Base-by-base conservation (phyloP, 805 yeast genomes). In the Candida berthetii region DNA sequence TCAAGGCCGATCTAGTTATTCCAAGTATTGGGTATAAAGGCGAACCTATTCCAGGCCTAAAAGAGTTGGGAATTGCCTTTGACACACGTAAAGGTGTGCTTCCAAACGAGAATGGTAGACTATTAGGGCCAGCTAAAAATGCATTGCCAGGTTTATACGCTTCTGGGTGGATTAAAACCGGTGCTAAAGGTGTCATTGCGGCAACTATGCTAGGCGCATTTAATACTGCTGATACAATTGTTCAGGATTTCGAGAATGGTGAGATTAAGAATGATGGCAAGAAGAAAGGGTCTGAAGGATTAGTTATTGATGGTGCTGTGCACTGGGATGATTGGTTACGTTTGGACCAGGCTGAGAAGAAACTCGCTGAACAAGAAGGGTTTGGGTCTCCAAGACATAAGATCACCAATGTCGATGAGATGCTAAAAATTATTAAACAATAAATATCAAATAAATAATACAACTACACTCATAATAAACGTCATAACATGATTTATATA, bases 111-210 rank as follows among this genome's bases (percentile, higher is more conserved):
- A 57, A 68, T 18, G 83, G 81, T 2, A 61, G 74, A 32, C 72
- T 73, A 0, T 42, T 67, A 9, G 49, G 57, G 28, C 43, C 48
- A 1, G 39, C 49, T 1, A 54, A 52, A 16, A 45, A 40, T 34
- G 49, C 46, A 31, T 51, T 58, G 24, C 64, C 56, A 2, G 83
- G 87, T 0, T 64, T 87, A 44, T 91, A 89, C 52, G 80, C 85
- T 2, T 68, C 89, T 8, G 99, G 99, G 0, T 93, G 99, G 99
- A 81, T 89, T 37, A 78, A 84, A 42, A 80, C 76, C 39, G 95
- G 96, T 1, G 85, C 96, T 7, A 74, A 74, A 24, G 99, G 99
- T 1, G 95, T 88, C 3, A 93, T 93, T 48, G 95, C 95, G 15
- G 73, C 86, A 13, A 88, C 98, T 0, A 85, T 91, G 83, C 74